These are phyloP conservation scores for Eutypella sp. DNA, from an alignment of 2,329 filamentous ascomycete genomes.

Conservation along the genomic window DNA sequence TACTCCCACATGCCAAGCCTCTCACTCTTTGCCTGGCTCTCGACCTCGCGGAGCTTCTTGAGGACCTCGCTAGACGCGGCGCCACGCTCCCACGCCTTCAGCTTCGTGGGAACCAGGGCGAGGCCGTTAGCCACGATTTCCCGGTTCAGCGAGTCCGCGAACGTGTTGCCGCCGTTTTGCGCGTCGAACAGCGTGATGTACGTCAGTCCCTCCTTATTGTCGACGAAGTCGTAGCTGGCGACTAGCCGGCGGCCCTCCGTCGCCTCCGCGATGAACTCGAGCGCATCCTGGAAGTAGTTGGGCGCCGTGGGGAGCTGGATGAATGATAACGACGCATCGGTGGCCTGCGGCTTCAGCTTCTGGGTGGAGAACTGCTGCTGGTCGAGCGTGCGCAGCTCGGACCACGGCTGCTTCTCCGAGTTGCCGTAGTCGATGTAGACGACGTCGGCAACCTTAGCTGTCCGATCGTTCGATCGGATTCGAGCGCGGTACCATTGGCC, in stretches of 20 bases:
- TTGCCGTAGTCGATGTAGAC: conserved; percentile 97
- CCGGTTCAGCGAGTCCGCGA: conserved; percentile 79
- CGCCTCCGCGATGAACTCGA: conserved; percentile 68
- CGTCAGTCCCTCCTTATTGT: conserved; percentile 70
- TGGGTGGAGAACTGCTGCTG: conserved; percentile 73
- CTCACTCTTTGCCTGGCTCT: conserved; percentile 73
- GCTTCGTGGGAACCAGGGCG: conserved; percentile 86
- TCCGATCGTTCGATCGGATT: conserved; percentile 86
- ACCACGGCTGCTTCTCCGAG: conserved; percentile 82
- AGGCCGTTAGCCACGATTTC: conserved; percentile 79
- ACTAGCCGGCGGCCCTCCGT: conserved; percentile 75
- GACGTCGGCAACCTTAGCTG: conserved; percentile 83
- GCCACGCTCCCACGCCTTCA: conserved; percentile 84
- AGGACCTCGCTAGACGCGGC: conserved; percentile 65
- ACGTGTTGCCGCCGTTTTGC: conserved; percentile 53
- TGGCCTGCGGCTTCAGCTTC: conserved; percentile 81
- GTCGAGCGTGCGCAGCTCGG: conserved; percentile 72
- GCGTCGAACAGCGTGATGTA: conserved; percentile 87
- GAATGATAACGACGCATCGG: conserved; percentile 82
- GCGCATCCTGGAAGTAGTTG: conserved; percentile 80
- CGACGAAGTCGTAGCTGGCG: conserved; percentile 83
- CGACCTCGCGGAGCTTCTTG: conserved; percentile 65
- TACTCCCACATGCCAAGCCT: conserved; percentile 97
- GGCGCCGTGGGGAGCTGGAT: conserved; percentile 77
- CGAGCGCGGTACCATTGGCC: conserved; percentile 92